Percentiles rank a stretch among this genome's conserved stretches.
These are phyloP conservation scores for Protomyces arabidopsidicola DNA, from an alignment of 1,139 yeast genomes.

Conservation along the genomic window DNA sequence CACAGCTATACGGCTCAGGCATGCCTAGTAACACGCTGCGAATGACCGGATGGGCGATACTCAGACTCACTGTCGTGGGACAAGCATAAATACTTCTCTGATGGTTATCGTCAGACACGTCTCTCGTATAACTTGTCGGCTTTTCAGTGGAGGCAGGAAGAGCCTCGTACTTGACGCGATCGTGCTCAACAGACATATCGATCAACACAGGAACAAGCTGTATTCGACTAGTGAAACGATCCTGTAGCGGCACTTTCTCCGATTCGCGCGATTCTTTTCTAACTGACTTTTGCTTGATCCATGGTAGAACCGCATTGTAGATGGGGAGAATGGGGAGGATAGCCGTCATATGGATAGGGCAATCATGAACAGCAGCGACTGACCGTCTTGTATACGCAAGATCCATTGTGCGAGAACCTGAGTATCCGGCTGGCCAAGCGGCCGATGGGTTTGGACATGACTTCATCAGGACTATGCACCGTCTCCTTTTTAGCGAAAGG, in stretches of 20 bases:
- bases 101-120: background rate
- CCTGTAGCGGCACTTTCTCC: background rate
- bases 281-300: constrained; percentile 9
- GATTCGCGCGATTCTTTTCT: background rate
- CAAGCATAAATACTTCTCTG: background rate
- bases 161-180: background rate
- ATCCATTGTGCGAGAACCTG: constrained; percentile 37
- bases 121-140: background rate
- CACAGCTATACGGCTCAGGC: too few species aligned
- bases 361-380: constrained; percentile 38
- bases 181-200: background rate
- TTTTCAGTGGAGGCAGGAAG: background rate
- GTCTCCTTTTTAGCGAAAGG: constrained; percentile 35
- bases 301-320: constrained; percentile 31
- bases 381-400: constrained; percentile 36
- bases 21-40: too few species aligned
- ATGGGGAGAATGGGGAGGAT: constrained; percentile 36
- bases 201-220: background rate
- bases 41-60: too few species aligned
- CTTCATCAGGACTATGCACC: constrained; percentile 37
- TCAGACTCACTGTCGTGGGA: too few species aligned
- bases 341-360: constrained; percentile 37
- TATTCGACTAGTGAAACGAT: background rate
- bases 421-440: constrained; percentile 39
- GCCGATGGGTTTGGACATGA: constrained; percentile 35